Base-by-base conservation (phyloP, 1,284 basidiomycete species). In the Salmacisia buchloeana region DNA sequence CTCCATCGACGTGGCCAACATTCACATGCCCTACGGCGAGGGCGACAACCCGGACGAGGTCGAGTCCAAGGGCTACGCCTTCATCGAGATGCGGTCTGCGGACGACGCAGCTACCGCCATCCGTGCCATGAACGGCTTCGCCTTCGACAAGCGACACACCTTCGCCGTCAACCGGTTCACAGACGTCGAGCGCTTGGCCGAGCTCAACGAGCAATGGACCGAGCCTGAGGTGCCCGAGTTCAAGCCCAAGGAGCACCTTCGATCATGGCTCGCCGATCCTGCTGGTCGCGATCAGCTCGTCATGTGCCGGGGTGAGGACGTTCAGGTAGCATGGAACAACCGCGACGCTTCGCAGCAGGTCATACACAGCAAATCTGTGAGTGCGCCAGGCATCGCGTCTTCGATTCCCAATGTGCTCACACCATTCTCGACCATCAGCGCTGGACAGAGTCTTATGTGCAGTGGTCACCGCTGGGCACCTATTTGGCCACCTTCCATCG, bases 401-500 rank as follows among this genome's bases (percentile, higher is more conserved):
- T 18, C 43, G 38, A 10, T 15, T 4, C 39, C 23, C 31, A 54
- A 27, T n/a, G 49, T 15, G 13, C 29, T 13, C 9, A 12, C 29
- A 5, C 4, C 33, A 23, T 36, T 58, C 21, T 13, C 21, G 15
- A 43, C 6, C 59, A 66, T 29, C 76, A 91, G 87, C 88, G 90
- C 80, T 98, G 96, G 93, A 97, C 92, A 75, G 93, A 98, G 77
- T 88, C 96, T 49, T 99, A 97, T 82, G 89, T 94, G 45, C 89
- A 91, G 58, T 99, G 96, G 96, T 97, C 96, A 38, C 94, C 94
- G 35, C 85, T 90, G 65, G 96, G 96, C 61, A 97, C 94, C 25
- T 92, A 89, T 80, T 85, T 98, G 66, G 89, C 93, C 56, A 96
- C 96, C 9, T 86, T 97, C 63, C 96, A 97, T 81, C 86, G 91